A percentile compares a stretch with the other conserved stretches of the same genome.
Evolutionary conservation across 805 yeast genomes (phyloP).

Genomic region (Myxozyma mucilagina): DNA sequence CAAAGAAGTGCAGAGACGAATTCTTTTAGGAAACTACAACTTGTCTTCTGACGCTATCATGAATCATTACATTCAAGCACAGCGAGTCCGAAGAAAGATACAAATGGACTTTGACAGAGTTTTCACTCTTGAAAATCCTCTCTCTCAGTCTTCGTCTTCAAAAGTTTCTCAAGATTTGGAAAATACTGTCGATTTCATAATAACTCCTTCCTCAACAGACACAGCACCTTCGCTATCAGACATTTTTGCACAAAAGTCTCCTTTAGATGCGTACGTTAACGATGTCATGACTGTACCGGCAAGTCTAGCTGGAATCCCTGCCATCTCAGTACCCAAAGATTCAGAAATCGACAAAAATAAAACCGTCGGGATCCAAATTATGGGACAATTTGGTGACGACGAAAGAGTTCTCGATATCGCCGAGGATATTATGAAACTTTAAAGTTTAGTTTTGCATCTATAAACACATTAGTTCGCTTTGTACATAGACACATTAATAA

Average conservation of each 20-base stretch:
- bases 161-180: constrained; percentile 20
- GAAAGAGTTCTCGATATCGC: constrained; percentile 53
- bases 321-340: constrained; percentile 69
- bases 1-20: constrained; percentile 76
- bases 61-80: constrained; percentile 78
- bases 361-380: constrained; percentile 71
- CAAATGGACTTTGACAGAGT: constrained; percentile 65
- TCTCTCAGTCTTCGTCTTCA: constrained; percentile 34
- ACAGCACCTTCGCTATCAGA: constrained; percentile 57
- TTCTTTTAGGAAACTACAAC: constrained; percentile 82
- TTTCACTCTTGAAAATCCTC: constrained; percentile 55
- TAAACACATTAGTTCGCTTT: no score
- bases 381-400: constrained; percentile 88
- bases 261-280: constrained; percentile 65
- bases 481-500: background rate
- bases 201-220: constrained; percentile 68
- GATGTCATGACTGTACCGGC: constrained; percentile 89
- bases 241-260: constrained; percentile 42
- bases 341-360: constrained; percentile 34
- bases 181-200: constrained; percentile 62
- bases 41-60: constrained; percentile 71
- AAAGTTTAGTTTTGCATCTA: background rate
- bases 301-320: constrained; percentile 88
- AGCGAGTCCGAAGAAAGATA: constrained; percentile 58
- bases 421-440: constrained; percentile 25